phyloP scores from a whole-genome alignment of 768 basidiomycete genomes.

The Fomitopsis serialis region DNA sequence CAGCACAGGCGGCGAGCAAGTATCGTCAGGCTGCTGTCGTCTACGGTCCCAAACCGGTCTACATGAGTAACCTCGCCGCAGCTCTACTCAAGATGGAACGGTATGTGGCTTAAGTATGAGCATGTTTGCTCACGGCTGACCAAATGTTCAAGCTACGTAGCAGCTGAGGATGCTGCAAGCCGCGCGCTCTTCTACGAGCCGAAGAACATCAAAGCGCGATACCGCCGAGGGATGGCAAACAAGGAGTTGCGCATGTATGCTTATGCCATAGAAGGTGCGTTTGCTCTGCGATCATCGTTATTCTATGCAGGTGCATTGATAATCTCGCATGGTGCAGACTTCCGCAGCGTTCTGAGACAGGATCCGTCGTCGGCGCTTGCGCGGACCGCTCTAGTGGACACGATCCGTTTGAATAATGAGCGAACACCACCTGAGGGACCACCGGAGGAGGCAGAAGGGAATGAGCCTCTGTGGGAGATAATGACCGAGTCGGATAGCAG shows the following conservation, averaged over 20 bases:
- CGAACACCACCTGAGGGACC: background rate
- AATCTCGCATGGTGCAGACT: constrained; percentile 18
- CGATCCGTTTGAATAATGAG: background rate
- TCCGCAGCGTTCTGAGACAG: constrained; percentile 18
- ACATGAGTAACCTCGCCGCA: constrained; percentile 37
- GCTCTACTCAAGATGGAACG: constrained; percentile 35
- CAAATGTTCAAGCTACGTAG: constrained; percentile 14
- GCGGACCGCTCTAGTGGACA: constrained; percentile 12
- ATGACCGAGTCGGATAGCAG: constrained; percentile 47
- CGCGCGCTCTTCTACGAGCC: constrained; percentile 26
- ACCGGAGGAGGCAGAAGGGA: constrained; percentile 10
- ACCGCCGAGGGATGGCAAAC: constrained; percentile 28
- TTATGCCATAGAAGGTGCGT: constrained; percentile 20
- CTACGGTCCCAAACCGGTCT: constrained; percentile 32
- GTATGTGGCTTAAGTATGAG: constrained; percentile 10
- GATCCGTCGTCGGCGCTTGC: constrained; percentile 23
- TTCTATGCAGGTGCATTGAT: too few relatives aligned
- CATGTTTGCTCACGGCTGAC: background rate
- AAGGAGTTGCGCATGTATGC: constrained; percentile 20
- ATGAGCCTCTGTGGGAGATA: constrained; percentile 30
- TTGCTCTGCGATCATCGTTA: too few relatives aligned
- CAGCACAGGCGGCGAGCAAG: constrained; percentile 30
- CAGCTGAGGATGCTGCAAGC: constrained; percentile 25
- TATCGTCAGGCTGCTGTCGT: constrained; percentile 35
- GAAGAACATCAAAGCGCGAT: constrained; percentile 29